Evolutionary conservation across 371 early-diverging fungal species (phyloP).

Genomic region (Cokeromyces recurvatus): DNA sequence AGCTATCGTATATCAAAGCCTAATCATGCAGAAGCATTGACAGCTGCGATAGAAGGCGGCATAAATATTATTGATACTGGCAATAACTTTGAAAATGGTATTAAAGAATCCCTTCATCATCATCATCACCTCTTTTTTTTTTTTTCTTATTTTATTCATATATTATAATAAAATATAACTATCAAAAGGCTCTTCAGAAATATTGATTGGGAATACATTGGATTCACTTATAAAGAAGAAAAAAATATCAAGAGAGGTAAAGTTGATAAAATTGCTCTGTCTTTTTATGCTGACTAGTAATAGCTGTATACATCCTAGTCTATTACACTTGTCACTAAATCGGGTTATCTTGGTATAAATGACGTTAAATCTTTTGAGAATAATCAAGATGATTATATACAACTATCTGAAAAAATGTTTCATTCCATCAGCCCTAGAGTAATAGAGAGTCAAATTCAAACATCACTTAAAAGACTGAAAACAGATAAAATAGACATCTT

Average conservation of each 20-base stretch:
- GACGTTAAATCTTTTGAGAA: slow-evolving; percentile 17
- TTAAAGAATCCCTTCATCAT: too few species aligned
- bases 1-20: slow-evolving; percentile 45
- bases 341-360: slow-evolving; percentile 53
- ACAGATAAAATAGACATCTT: slow-evolving; percentile 64
- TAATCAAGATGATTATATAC: slow-evolving; percentile 42
- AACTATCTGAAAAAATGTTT: slow-evolving; percentile 50
- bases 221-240: slow-evolving; percentile 25
- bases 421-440: slow-evolving; percentile 65
- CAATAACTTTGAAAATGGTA: slow-evolving; percentile 71
- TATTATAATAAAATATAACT: background rate
- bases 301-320: slow-evolving; percentile 35
- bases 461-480: slow-evolving; percentile 56
- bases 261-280: too few species aligned
- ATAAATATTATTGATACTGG: slow-evolving; percentile 75
- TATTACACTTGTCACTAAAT: slow-evolving; percentile 65
- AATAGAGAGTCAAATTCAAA: slow-evolving; percentile 54
- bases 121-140: too few species aligned
- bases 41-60: slow-evolving; percentile 52
- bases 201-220: slow-evolving; percentile 54
- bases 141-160: background rate
- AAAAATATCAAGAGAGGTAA: slow-evolving; percentile 38
- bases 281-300: too few species aligned
- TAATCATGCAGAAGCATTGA: slow-evolving; percentile 49
- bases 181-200: slow-evolving; percentile 57